Conservation (phyloP, 257 asterid genomes). For the Fraxinus quadrangulata region DNA sequence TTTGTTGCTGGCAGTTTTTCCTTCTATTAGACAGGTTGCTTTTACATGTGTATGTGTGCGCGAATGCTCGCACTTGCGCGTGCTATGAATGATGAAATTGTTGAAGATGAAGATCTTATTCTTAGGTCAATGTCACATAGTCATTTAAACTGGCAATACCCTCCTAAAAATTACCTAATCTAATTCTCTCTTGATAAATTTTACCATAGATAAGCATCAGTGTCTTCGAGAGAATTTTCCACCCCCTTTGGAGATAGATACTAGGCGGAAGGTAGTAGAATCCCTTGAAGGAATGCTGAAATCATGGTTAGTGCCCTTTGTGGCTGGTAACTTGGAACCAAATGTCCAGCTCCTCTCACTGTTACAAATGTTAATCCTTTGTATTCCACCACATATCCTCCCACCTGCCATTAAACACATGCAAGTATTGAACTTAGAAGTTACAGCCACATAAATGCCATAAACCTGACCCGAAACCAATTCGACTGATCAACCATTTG, state of each 20-base stretch:
- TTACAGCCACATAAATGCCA: neutral
- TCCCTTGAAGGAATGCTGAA: constrained; percentile 35
- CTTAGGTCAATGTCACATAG: neutral
- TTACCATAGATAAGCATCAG: neutral
- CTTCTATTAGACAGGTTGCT: neutral
- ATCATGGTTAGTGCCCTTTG: constrained; percentile 24
- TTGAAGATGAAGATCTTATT: neutral
- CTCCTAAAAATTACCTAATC: too few species aligned
- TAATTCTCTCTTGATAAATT: too few species aligned
- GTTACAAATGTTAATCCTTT: constrained; percentile 35
- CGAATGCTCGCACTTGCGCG: too few species aligned
- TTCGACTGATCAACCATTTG: too few species aligned
- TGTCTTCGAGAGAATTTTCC: neutral
- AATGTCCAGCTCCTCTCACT: constrained; percentile 42
- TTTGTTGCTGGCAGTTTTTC: neutral
- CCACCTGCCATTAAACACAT: constrained; percentile 3
- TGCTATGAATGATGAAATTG: neutral
- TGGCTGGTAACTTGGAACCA: constrained; percentile 43
- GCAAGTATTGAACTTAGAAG: neutral
- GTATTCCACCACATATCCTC: constrained; percentile 41
- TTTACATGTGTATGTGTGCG: neutral
- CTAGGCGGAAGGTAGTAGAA: constrained; percentile 24
- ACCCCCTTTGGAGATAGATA: neutral
- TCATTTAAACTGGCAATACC: too few species aligned
- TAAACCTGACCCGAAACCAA: too few species aligned